Conservation (phyloP, 2,329 filamentous ascomycete genomes). For the Tolypocladium paradoxum region DNA sequence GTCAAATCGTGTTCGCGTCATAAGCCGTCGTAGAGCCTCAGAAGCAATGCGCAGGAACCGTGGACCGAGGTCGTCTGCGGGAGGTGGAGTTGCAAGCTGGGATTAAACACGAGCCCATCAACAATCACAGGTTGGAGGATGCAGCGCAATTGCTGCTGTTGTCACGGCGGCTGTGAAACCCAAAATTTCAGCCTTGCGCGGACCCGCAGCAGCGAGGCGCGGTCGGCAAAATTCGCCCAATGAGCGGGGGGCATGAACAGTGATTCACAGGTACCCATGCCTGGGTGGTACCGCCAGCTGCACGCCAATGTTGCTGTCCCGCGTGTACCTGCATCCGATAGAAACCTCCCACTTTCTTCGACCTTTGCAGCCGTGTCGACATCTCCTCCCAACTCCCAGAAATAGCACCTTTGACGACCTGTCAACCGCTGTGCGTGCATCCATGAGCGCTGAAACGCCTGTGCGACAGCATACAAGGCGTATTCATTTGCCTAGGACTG, state of each 20-base stretch:
- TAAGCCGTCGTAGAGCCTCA: not conserved
- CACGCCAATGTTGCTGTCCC: not conserved
- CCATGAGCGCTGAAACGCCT: not conserved
- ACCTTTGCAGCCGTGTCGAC: not conserved
- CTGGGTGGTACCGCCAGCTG: not conserved
- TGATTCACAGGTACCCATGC: not conserved
- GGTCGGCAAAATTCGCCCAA: not conserved
- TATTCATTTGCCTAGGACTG: not conserved
- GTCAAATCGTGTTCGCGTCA: conserved; percentile 6
- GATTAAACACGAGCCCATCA: not conserved
- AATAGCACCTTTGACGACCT: not conserved
- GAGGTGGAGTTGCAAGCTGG: not conserved
- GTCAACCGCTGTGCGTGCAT: not conserved
- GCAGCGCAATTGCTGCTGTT: not conserved
- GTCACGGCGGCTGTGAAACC: not conserved
- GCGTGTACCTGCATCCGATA: not conserved
- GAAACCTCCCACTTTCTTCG: not conserved
- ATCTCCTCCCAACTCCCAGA: not conserved
- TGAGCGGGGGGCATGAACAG: not conserved
- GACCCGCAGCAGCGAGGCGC: conserved; percentile 3
- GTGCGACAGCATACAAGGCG: not conserved
- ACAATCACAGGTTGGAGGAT: not conserved
- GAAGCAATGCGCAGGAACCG: not conserved
- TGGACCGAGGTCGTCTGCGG: not conserved
- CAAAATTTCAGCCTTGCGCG: conserved; percentile 13